Evolutionary conservation across 495 filamentous ascomycete species (phyloP).

Genomic region (Trichoderma erinaceum): DNA sequence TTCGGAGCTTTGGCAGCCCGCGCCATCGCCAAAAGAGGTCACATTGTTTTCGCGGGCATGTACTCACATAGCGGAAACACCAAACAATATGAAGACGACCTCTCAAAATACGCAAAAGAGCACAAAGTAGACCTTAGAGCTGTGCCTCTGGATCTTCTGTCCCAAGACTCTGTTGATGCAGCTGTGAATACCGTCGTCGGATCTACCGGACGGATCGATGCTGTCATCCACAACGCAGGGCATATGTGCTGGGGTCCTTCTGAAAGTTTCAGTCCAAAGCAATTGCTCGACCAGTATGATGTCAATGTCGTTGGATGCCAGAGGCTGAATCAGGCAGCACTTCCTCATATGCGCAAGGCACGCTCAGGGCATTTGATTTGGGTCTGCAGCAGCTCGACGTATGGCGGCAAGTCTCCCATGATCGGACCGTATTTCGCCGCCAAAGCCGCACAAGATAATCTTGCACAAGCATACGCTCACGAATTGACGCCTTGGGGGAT

Average conservation of each 20-base stretch:
- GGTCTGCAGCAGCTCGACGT: conserved; percentile 20
- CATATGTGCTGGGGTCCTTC: conserved; percentile 26
- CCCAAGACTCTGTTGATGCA: conserved; percentile 19
- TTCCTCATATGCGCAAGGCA: conserved; percentile 21
- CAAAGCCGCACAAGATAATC: conserved; percentile 19
- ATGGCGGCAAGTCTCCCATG: conserved; percentile 16
- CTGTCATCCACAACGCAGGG: conserved; percentile 25
- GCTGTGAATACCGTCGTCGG: conserved; percentile 19
- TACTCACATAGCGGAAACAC: conserved; percentile 21
- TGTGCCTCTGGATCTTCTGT: conserved; percentile 21
- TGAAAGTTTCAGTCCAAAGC: conserved; percentile 25
- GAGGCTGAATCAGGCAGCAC: conserved; percentile 23
- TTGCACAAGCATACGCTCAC: conserved; percentile 18
- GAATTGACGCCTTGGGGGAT: conserved; percentile 20
- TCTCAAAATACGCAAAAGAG: conserved; percentile 16
- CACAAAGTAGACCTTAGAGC: conserved; percentile 22
- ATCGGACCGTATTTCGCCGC: conserved; percentile 20
- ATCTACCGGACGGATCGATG: conserved; percentile 20
- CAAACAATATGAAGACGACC: conserved; percentile 17
- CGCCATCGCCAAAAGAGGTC: conserved; percentile 22
- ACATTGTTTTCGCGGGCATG: conserved; percentile 26
- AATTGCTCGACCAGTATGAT: conserved; percentile 23
- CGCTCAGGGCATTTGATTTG: conserved; percentile 20
- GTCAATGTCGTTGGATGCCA: conserved; percentile 25
- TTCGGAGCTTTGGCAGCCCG: conserved; percentile 21